Evolutionary conservation across 768 basidiomycete genomes (phyloP).

Genomic region (Mycena amicta): DNA sequence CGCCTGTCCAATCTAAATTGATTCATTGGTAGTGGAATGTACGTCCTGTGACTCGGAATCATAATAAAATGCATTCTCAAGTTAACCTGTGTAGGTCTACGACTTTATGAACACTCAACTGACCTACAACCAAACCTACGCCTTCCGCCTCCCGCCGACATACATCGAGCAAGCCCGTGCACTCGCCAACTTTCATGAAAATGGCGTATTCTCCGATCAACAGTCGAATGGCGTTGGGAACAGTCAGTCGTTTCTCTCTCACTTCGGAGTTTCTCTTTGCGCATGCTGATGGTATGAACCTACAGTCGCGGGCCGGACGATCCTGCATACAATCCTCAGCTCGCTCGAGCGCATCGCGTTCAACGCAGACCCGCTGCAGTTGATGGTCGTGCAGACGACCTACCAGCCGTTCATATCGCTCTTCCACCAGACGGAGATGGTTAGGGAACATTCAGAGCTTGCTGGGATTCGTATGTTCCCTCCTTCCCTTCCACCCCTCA

Average conservation of each 20-base stretch:
- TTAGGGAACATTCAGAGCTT: slow-evolving; percentile 58
- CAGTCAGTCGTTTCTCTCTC: slow-evolving; percentile 49
- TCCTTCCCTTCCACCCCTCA: neutral
- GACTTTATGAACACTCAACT: slow-evolving; percentile 79
- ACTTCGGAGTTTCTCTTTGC: neutral
- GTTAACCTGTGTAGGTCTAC: slow-evolving; percentile 56
- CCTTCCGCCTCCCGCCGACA: slow-evolving; percentile 73
- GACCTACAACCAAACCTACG: slow-evolving; percentile 82
- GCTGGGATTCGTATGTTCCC: slow-evolving; percentile 62
- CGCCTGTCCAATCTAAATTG: slow-evolving; percentile 21
- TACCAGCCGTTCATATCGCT: slow-evolving; percentile 92
- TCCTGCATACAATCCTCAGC: slow-evolving; percentile 69
- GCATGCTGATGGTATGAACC: neutral
- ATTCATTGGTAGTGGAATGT: slow-evolving; percentile 86
- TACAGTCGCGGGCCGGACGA: slow-evolving; percentile 80
- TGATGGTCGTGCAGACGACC: slow-evolving; percentile 77
- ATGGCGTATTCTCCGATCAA: slow-evolving; percentile 68
- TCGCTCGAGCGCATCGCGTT: slow-evolving; percentile 80
- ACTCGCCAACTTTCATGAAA: slow-evolving; percentile 81
- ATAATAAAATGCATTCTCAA: too few species aligned
- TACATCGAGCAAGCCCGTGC: slow-evolving; percentile 72
- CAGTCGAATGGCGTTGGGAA: slow-evolving; percentile 73
- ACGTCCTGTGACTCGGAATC: too few species aligned
- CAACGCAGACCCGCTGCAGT: slow-evolving; percentile 77
- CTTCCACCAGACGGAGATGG: slow-evolving; percentile 75